A percentile compares a stretch with the other conserved stretches of the same genome.
phyloP scores from a whole-genome alignment of 768 basidiomycete genomes.

The Tubosaeta brunneosetosa region DNA sequence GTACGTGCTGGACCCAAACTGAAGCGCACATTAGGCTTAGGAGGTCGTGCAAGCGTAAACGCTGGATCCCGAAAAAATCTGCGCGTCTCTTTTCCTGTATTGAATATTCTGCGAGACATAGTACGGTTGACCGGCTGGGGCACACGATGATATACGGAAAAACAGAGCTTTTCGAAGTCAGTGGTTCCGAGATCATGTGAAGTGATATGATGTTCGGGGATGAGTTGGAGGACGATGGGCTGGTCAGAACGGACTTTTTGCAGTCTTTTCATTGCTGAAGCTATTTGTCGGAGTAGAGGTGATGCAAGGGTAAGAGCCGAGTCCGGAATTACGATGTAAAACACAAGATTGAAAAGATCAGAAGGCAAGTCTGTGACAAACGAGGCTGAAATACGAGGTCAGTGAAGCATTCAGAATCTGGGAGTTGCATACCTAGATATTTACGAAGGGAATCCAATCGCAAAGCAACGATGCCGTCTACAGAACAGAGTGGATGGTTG shows the following conservation, averaged over 20 bases:
- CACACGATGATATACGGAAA: constrained; percentile 70
- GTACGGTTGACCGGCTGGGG: constrained; percentile 54
- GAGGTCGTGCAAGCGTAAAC: constrained; percentile 54
- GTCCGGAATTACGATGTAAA: constrained; percentile 66
- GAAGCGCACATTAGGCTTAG: constrained; percentile 34
- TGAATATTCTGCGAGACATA: constrained; percentile 50
- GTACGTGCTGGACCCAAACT: constrained; percentile 37
- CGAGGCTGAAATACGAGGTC: constrained; percentile 34
- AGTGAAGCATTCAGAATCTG: background rate
- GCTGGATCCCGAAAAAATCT: constrained; percentile 61
- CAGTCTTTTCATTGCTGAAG: constrained; percentile 57
- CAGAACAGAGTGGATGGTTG: constrained; percentile 39
- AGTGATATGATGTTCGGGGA: constrained; percentile 61
- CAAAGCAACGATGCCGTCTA: constrained; percentile 57
- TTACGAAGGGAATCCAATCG: constrained; percentile 72
- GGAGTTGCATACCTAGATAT: constrained; percentile 43
- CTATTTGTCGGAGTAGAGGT: constrained; percentile 61
- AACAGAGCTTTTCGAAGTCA: constrained; percentile 48
- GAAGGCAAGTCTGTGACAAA: constrained; percentile 44
- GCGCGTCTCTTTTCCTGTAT: constrained; percentile 36
- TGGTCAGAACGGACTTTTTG: constrained; percentile 41
- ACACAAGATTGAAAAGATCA: constrained; percentile 43
- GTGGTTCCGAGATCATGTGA: constrained; percentile 22
- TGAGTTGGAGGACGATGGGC: constrained; percentile 64
- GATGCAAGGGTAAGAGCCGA: constrained; percentile 60